Conservation (phyloP, 805 yeast genomes). For the Ogataea kodamae region DNA sequence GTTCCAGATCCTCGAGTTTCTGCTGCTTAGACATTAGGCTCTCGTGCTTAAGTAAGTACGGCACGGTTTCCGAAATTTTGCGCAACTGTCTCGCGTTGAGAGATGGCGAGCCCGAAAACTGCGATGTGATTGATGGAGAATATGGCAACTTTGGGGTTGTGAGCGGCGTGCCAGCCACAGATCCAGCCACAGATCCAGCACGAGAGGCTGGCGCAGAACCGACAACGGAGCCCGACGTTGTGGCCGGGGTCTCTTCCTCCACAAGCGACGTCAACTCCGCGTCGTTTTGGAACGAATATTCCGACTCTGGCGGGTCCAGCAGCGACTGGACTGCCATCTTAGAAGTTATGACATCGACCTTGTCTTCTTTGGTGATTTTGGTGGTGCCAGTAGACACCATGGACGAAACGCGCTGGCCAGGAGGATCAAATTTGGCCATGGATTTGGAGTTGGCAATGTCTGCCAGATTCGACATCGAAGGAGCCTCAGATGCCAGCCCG, state of each 20-base stretch:
- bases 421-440: conserved; percentile 26
- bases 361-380: conserved; percentile 12
- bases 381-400: conserved; percentile 12
- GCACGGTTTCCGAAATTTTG: conserved; percentile 78
- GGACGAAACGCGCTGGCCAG: conserved; percentile 11
- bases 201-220: conserved; percentile 20
- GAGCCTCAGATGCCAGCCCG: conserved; percentile 36
- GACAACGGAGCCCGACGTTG: conserved; percentile 8
- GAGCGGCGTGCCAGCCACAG: conserved; percentile 15
- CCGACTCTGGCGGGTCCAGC: conserved; percentile 16
- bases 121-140: conserved; percentile 25
- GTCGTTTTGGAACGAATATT: conserved; percentile 25
- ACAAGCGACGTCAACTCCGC: conserved; percentile 25
- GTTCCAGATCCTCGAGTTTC: conserved; percentile 74
- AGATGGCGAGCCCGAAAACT: conserved; percentile 26
- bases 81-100: conserved; percentile 60
- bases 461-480: conserved; percentile 63
- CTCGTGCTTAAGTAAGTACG: conserved; percentile 79
- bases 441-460: conserved; percentile 40
- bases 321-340: conserved; percentile 15
- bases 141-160: conserved; percentile 22
- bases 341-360: conserved; percentile 15
- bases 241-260: conserved; percentile 13
- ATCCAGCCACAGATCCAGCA: too few relatives aligned
- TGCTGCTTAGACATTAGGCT: conserved; percentile 70